Evolutionary conservation across 192 early-diverging fungal species (phyloP).

Genomic region (Coemansia sp.): DNA sequence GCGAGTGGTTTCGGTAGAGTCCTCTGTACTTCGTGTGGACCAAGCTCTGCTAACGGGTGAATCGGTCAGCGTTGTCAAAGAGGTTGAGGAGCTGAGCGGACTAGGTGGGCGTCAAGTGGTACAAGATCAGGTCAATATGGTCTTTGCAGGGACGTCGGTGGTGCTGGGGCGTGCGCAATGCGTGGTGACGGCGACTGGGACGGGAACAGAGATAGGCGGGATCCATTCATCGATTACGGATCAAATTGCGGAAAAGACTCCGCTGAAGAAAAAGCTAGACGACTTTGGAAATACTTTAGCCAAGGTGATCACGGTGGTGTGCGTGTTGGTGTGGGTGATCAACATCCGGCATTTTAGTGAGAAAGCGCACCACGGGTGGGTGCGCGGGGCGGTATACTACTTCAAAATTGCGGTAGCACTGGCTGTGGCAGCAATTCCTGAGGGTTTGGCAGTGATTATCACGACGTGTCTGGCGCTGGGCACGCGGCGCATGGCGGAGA

Average conservation of each 20-base stretch:
- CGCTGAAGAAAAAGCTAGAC: slow-evolving; percentile 92
- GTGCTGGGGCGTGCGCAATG: slow-evolving; percentile 87
- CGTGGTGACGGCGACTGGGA: slow-evolving; percentile 86
- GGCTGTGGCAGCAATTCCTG: slow-evolving; percentile 98
- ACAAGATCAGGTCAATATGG: slow-evolving; percentile 96
- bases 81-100: slow-evolving; percentile 52
- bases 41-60: slow-evolving; percentile 97
- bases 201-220: slow-evolving; percentile 87
- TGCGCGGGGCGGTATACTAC: slow-evolving; percentile 95
- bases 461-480: slow-evolving; percentile 97
- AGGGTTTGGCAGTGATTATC: slow-evolving; percentile 97
- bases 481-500: slow-evolving; percentile 94
- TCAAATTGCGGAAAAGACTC: slow-evolving; percentile 89
- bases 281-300: slow-evolving; percentile 91
- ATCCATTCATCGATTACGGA: slow-evolving; percentile 86
- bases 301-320: slow-evolving; percentile 60
- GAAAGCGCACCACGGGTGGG: slow-evolving; percentile 83
- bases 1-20: slow-evolving; percentile 75
- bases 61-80: slow-evolving; percentile 87
- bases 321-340: slow-evolving; percentile 96
- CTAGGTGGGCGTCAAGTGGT: slow-evolving; percentile 63
- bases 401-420: slow-evolving; percentile 99
- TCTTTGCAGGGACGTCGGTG: slow-evolving; percentile 96
- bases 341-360: slow-evolving; percentile 98
- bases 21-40: slow-evolving; percentile 88